Percentiles rank a stretch among this genome's conserved stretches.
Evolutionary conservation across 768 basidiomycete genomes (phyloP).

Genomic region (Daedalea quercina): DNA sequence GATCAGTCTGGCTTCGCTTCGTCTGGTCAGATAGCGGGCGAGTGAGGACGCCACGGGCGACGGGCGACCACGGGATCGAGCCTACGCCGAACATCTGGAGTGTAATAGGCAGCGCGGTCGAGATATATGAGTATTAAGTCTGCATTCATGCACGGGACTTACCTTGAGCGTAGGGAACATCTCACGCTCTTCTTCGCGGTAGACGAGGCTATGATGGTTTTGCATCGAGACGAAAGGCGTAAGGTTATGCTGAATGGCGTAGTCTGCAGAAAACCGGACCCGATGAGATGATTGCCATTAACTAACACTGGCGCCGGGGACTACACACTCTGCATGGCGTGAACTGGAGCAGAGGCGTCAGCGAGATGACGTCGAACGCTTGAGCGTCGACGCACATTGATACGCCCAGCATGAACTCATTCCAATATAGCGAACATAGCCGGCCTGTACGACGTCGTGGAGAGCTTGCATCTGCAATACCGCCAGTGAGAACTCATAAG

Average conservation of each 20-base stretch:
- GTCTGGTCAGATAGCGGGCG: constrained; percentile 22
- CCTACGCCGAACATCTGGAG: constrained; percentile 30
- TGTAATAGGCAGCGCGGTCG: too few species aligned
- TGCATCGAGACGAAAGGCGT: constrained; percentile 42
- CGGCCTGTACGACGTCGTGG: constrained; percentile 36
- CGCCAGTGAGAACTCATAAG: too few species aligned
- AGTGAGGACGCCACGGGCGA: constrained; percentile 27
- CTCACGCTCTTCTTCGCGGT: constrained; percentile 40
- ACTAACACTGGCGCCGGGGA: too few species aligned
- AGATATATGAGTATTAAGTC: too few species aligned
- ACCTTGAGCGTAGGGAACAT: constrained; percentile 33
- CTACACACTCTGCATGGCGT: constrained; percentile 24
- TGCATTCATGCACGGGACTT: too few species aligned
- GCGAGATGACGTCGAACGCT: not conserved
- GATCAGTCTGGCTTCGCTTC: constrained; percentile 18
- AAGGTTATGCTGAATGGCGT: constrained; percentile 28
- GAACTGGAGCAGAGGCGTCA: constrained; percentile 12
- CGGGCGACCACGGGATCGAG: constrained; percentile 34
- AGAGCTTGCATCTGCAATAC: constrained; percentile 31
- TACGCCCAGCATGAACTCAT: constrained; percentile 27
- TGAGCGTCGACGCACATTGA: constrained; percentile 17
- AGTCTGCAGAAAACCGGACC: constrained; percentile 17
- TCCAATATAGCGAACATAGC: constrained; percentile 33
- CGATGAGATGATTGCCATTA: not conserved
- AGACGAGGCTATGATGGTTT: constrained; percentile 37